Conservation (phyloP, 257 asterid genomes). For the Salvia miltiorrhiza region DNA sequence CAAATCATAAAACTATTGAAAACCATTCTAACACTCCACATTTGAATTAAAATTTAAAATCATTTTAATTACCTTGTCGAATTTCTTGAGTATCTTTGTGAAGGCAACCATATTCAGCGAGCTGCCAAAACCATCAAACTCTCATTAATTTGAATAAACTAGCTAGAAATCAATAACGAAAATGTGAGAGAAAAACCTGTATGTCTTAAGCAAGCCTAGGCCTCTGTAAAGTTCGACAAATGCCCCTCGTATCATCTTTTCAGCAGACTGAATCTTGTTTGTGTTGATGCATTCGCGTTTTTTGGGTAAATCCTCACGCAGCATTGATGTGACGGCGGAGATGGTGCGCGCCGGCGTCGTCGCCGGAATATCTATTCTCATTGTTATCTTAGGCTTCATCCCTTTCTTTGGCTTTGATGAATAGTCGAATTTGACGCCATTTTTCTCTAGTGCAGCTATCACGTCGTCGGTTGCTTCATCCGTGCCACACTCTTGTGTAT, state of each 20-base stretch:
- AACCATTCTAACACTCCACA: too few relatives aligned
- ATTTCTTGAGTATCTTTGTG: conserved; percentile 87
- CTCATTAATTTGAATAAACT: too few relatives aligned
- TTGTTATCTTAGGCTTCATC: conserved; percentile 49
- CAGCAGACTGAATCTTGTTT: conserved; percentile 80
- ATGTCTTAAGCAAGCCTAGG: conserved; percentile 75
- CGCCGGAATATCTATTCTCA: conserved; percentile 81
- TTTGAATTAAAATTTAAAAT: not conserved
- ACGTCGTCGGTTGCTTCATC: conserved; percentile 50
- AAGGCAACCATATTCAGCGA: conserved; percentile 90
- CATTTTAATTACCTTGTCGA: conserved; percentile 94
- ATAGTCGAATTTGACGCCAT: conserved; percentile 54
- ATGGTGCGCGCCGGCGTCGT: conserved; percentile 79
- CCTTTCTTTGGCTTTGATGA: conserved; percentile 55
- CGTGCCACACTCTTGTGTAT: conserved; percentile 24
- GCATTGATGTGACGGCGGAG: conserved; percentile 71
- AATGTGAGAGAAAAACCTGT: conserved; percentile 46
- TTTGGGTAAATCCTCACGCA: conserved; percentile 81
- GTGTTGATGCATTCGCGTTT: conserved; percentile 58
- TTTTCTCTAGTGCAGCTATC: conserved; percentile 62
- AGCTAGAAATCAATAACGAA: too few relatives aligned
- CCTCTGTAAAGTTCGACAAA: conserved; percentile 92
- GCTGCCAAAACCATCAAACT: conserved; percentile 29
- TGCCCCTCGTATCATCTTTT: conserved; percentile 90
- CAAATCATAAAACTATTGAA: too few relatives aligned